A percentile compares a stretch with the other conserved stretches of the same genome.
phyloP scores from a whole-genome alignment of 225 moss, liverwort and hornwort species.

The Sphagnum tenellum region DNA sequence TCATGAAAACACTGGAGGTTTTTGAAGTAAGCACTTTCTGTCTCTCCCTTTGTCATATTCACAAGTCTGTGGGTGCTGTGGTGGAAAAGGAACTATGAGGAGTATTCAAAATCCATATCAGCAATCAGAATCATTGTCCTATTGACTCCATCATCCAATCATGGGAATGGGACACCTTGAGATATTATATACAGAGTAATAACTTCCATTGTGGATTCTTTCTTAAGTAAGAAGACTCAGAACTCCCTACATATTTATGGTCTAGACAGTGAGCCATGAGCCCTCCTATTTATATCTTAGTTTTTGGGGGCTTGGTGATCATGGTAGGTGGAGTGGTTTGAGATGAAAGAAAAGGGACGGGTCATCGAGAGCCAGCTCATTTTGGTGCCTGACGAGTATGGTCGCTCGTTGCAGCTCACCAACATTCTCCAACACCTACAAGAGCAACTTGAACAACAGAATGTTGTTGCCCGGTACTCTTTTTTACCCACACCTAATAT shows the following conservation, averaged over 20 bases:
- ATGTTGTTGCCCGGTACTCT: slow-evolving; percentile 74
- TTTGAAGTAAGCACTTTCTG: slow-evolving; percentile 51
- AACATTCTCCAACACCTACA: slow-evolving; percentile 66
- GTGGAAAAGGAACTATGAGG: not conserved
- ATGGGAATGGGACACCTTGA: too few relatives aligned
- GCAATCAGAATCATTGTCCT: too few relatives aligned
- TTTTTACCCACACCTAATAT: slow-evolving; percentile 3
- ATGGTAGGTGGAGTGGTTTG: slow-evolving; percentile 74
- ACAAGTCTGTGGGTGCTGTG: not conserved
- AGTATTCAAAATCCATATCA: too few relatives aligned
- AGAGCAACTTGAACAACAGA: slow-evolving; percentile 80
- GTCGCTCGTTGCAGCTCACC: slow-evolving; percentile 78
- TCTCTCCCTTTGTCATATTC: not conserved
- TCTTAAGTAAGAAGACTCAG: too few relatives aligned
- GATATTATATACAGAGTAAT: too few relatives aligned
- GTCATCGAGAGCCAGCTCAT: slow-evolving; percentile 67
- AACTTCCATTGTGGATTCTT: too few relatives aligned
- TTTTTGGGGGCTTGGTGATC: not conserved
- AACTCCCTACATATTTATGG: too few relatives aligned
- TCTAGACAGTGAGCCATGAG: too few relatives aligned
- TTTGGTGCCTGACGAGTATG: slow-evolving; percentile 84
- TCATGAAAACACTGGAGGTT: slow-evolving; percentile 71
- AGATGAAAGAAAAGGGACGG: slow-evolving; percentile 71
- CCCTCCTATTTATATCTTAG: too few relatives aligned
- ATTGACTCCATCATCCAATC: too few relatives aligned